These are phyloP conservation scores for Pestalotiopsis fici DNA, from an alignment of 2,329 filamentous ascomycete species.

Conservation along the genomic window DNA sequence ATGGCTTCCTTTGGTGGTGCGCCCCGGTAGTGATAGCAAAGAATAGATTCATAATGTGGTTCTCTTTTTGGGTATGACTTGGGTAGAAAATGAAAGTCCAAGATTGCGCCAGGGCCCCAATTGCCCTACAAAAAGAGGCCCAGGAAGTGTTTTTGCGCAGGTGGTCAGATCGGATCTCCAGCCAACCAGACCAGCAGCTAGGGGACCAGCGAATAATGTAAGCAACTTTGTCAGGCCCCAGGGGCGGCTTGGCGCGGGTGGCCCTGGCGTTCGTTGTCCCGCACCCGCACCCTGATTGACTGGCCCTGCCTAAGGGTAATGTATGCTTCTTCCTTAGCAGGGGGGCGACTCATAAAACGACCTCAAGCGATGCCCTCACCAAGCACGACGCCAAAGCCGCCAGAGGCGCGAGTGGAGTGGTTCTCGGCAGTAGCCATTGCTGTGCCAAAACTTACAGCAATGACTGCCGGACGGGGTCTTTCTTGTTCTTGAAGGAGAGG, in stretches of 20 bases:
- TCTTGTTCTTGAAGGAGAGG: too few species aligned
- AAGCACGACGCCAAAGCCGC: not conserved
- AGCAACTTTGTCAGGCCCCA: too few species aligned
- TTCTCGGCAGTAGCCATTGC: too few species aligned
- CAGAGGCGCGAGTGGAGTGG: too few species aligned
- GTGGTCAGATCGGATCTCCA: not conserved
- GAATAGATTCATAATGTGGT: too few species aligned
- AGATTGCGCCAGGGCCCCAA: not conserved
- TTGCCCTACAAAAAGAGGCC: not conserved
- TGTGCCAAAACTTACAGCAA: too few species aligned
- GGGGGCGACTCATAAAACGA: not conserved
- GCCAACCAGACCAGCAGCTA: not conserved
- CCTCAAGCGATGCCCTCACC: not conserved
- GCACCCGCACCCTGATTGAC: not conserved
- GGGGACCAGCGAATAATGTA: too few species aligned
- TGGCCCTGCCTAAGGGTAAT: not conserved
- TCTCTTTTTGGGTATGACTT: not conserved
- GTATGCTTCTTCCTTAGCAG: not conserved
- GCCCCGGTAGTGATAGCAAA: not conserved
- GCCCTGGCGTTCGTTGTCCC: not conserved
- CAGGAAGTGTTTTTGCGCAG: not conserved
- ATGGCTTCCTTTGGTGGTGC: slow-evolving; percentile 26
- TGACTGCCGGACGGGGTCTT: too few species aligned
- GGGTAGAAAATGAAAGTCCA: not conserved
- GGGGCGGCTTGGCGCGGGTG: not conserved